Conservation (phyloP, 2,329 filamentous ascomycete species). For the Achaetomium macrosporum region DNA sequence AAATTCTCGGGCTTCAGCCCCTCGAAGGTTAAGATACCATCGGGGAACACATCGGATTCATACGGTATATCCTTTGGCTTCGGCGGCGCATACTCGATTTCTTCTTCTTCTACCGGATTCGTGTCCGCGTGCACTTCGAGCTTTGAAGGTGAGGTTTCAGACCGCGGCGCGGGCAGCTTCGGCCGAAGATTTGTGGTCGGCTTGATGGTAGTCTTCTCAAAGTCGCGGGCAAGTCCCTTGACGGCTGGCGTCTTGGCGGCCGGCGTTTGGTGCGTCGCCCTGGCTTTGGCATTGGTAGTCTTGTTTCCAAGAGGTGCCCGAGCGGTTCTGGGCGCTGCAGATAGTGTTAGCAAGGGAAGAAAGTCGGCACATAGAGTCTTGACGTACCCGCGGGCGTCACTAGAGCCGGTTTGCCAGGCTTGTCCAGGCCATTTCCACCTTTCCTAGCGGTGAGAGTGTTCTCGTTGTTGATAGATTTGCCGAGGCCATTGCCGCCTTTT, state of each 20-base stretch:
- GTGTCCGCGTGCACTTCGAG: constrained; percentile 56
- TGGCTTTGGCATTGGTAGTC: constrained; percentile 82
- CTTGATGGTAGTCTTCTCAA: constrained; percentile 54
- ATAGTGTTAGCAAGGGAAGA: background rate
- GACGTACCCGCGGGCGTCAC: constrained; percentile 73
- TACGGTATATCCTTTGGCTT: constrained; percentile 60
- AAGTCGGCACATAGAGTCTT: background rate
- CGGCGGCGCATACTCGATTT: constrained; percentile 87
- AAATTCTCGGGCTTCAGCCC: constrained; percentile 53
- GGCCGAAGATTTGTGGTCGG: constrained; percentile 54
- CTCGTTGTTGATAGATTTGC: constrained; percentile 39
- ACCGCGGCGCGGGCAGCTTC: constrained; percentile 49
- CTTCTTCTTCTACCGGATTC: constrained; percentile 52
- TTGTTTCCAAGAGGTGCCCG: constrained; percentile 87
- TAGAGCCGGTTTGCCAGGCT: constrained; percentile 58
- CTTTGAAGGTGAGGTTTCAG: constrained; percentile 45
- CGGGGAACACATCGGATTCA: constrained; percentile 62
- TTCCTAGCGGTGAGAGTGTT: constrained; percentile 49
- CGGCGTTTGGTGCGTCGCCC: constrained; percentile 56
- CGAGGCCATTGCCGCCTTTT: constrained; percentile 49
- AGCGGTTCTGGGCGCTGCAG: constrained; percentile 51
- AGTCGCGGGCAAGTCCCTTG: constrained; percentile 51
- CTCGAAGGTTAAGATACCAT: constrained; percentile 50
- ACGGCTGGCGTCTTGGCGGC: constrained; percentile 58
- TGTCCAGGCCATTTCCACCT: constrained; percentile 46